phyloP scores from a whole-genome alignment of 2,329 filamentous ascomycete species.

The Seiridium unicorne region DNA sequence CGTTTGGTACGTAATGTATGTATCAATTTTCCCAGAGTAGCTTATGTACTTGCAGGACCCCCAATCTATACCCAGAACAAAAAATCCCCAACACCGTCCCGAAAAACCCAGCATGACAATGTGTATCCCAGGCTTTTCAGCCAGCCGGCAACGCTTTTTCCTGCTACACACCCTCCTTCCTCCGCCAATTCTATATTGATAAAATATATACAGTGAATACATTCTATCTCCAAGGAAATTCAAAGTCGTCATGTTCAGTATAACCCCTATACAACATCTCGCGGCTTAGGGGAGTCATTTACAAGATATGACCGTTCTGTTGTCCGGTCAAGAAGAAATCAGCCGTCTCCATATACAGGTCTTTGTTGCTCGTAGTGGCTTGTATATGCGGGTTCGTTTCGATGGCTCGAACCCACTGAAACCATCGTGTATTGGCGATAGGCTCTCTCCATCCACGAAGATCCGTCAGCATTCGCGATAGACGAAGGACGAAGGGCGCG shows the following conservation, averaged over 20 bases:
- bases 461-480: slow-evolving; percentile 63
- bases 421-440: slow-evolving; percentile 63
- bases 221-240: not conserved
- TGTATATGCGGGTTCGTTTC: slow-evolving; percentile 61
- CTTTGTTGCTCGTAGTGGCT: slow-evolving; percentile 65
- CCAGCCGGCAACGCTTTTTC: too few species aligned
- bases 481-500: slow-evolving; percentile 70
- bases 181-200: not conserved
- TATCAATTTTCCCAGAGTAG: too few species aligned
- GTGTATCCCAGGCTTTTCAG: too few species aligned
- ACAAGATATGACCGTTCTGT: not conserved
- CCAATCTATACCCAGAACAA: too few species aligned
- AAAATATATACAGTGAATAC: not conserved
- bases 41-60: too few species aligned
- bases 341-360: slow-evolving; percentile 52
- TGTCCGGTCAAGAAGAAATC: slow-evolving; percentile 40
- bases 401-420: slow-evolving; percentile 68
- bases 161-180: not conserved
- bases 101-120: too few species aligned
- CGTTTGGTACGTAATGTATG: too few species aligned
- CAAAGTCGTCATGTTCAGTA: not conserved
- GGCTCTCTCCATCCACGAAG: slow-evolving; percentile 67
- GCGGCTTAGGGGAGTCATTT: not conserved
- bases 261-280: not conserved
- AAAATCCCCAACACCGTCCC: too few species aligned